Evolutionary conservation across 2,329 filamentous ascomycete genomes (phyloP).

Genomic region (Aulographum hederae): DNA sequence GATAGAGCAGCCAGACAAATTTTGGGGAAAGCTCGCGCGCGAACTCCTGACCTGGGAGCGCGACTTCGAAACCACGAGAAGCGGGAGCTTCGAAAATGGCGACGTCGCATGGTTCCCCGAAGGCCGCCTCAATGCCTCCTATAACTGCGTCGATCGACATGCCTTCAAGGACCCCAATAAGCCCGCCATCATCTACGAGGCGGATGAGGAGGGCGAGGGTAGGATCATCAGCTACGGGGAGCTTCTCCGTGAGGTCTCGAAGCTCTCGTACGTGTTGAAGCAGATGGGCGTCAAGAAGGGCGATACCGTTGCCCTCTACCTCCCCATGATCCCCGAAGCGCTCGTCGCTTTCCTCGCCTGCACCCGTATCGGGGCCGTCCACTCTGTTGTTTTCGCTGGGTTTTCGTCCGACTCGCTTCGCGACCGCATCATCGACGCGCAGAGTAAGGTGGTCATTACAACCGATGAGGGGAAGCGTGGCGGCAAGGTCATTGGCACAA

Average conservation of each 20-base stretch:
- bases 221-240: conserved; percentile 85
- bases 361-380: conserved; percentile 78
- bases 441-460: conserved; percentile 88
- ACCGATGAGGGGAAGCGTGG: conserved; percentile 95
- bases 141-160: conserved; percentile 94
- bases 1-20: conserved; percentile 72
- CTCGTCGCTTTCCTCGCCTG: conserved; percentile 82
- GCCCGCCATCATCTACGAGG: conserved; percentile 96
- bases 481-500: conserved; percentile 91
- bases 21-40: conserved; percentile 74
- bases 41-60: conserved; percentile 79
- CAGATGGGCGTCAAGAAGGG: conserved; percentile 94
- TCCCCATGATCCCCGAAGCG: conserved; percentile 98
- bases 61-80: conserved; percentile 80
- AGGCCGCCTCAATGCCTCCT: conserved; percentile 84
- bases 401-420: conserved; percentile 94
- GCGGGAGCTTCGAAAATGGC: conserved; percentile 57
- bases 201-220: conserved; percentile 74
- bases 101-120: conserved; percentile 92
- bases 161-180: conserved; percentile 87
- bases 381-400: conserved; percentile 94
- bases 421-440: conserved; percentile 81
- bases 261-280: conserved; percentile 72
- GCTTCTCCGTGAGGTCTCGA: conserved; percentile 80
- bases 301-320: conserved; percentile 89